A percentile compares a stretch with the other conserved stretches of the same genome.
phyloP scores from a whole-genome alignment of 345 rosid species.

The Stellera chamaejasme region DNA sequence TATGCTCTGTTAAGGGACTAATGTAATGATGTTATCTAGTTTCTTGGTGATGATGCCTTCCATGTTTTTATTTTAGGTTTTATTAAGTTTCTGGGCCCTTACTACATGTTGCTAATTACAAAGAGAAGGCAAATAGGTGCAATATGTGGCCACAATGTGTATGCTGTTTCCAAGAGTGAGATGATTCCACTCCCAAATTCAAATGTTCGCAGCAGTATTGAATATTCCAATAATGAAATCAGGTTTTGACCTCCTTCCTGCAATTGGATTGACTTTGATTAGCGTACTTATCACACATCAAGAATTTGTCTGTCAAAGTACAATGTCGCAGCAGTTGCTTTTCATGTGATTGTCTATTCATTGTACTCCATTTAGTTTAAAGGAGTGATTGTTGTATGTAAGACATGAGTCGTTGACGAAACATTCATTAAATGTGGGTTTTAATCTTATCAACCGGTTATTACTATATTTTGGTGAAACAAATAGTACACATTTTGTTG shows the following conservation, averaged over 20 bases:
- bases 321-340: not conserved
- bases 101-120: slow-evolving; percentile 91
- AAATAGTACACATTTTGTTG: too few species aligned
- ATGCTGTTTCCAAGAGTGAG: slow-evolving; percentile 72
- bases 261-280: slow-evolving; percentile 8
- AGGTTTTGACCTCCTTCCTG: slow-evolving; percentile 42
- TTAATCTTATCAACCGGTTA: not conserved
- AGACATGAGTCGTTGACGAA: too few species aligned
- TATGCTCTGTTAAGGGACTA: not conserved
- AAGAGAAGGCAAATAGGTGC: slow-evolving; percentile 81
- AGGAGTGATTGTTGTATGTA: too few species aligned
- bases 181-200: slow-evolving; percentile 76
- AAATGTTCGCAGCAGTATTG: slow-evolving; percentile 27
- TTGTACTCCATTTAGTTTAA: too few species aligned
- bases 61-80: slow-evolving; percentile 47
- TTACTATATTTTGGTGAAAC: too few species aligned
- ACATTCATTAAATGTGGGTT: too few species aligned
- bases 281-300: not conserved
- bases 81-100: slow-evolving; percentile 91
- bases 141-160: slow-evolving; percentile 79
- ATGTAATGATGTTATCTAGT: not conserved
- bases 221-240: slow-evolving; percentile 61
- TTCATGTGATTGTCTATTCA: too few species aligned
- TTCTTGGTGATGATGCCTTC: not conserved
- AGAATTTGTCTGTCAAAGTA: not conserved